These are phyloP conservation scores for Huntiella decipiens DNA, from an alignment of 2,329 filamentous ascomycete species.

Conservation along the genomic window DNA sequence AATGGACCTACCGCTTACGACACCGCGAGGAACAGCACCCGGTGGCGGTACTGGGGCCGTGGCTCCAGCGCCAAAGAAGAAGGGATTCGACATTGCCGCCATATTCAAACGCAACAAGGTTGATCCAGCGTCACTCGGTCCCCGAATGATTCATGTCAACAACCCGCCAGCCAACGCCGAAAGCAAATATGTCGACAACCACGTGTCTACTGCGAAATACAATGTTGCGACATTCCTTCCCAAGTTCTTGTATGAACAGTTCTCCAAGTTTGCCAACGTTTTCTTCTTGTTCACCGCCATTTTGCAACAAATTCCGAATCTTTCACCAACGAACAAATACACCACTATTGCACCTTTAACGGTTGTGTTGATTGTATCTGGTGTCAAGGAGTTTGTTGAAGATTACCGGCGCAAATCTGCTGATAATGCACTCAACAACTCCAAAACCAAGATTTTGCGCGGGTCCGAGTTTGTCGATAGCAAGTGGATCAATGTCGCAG, in stretches of 20 bases:
- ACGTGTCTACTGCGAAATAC: slow-evolving; percentile 96
- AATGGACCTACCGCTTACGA: slow-evolving; percentile 92
- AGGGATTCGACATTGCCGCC: slow-evolving; percentile 48
- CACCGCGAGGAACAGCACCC: slow-evolving; percentile 30
- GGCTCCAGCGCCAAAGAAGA: slow-evolving; percentile 24
- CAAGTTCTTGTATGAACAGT: slow-evolving; percentile 95
- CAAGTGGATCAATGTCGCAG: slow-evolving; percentile 82
- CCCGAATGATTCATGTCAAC: slow-evolving; percentile 86
- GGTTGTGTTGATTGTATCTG: slow-evolving; percentile 83
- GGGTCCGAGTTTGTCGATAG: slow-evolving; percentile 72
- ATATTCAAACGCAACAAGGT: slow-evolving; percentile 75
- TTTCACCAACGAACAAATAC: slow-evolving; percentile 87
- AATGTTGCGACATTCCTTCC: slow-evolving; percentile 82
- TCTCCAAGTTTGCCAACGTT: slow-evolving; percentile 96
- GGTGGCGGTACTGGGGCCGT: slow-evolving; percentile 18
- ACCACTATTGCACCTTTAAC: slow-evolving; percentile 91
- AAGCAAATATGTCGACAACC: slow-evolving; percentile 89
- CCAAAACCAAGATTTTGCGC: slow-evolving; percentile 63
- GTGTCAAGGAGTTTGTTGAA: slow-evolving; percentile 83
- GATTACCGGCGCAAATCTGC: slow-evolving; percentile 79
- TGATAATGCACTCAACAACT: slow-evolving; percentile 73
- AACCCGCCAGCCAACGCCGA: slow-evolving; percentile 78
- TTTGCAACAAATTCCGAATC: slow-evolving; percentile 83
- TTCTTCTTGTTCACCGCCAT: slow-evolving; percentile 97
- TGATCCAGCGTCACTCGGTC: slow-evolving; percentile 79